These are phyloP conservation scores for Rosa multiflora DNA, from an alignment of 306 rosid species.

Conservation along the genomic window DNA sequence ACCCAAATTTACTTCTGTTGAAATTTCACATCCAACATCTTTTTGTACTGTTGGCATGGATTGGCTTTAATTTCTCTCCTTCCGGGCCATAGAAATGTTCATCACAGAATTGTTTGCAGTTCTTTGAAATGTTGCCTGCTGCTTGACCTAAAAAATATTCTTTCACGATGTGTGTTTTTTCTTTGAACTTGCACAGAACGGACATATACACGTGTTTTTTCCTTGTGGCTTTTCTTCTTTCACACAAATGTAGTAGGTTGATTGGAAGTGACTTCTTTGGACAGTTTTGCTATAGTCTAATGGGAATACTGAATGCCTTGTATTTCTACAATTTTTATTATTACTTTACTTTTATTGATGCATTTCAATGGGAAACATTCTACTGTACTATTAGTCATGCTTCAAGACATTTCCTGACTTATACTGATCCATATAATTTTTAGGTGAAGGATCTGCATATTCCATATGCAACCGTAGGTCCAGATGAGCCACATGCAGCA, in stretches of 20 bases:
- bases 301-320: not conserved
- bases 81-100: not conserved
- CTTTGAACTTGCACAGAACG: too few relatives aligned
- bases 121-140: not conserved
- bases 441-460: conserved; percentile 43
- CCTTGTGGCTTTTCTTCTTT: not conserved
- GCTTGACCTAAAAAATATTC: not conserved
- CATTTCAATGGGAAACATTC: not conserved
- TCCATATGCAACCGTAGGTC: conserved; percentile 76
- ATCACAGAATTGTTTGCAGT: not conserved
- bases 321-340: not conserved
- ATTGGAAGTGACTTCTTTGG: not conserved
- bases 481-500: conserved; percentile 97
- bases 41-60: not conserved
- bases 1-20: conserved; percentile 16
- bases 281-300: not conserved
- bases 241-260: not conserved
- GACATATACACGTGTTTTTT: too few relatives aligned
- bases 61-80: not conserved
- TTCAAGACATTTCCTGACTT: conserved; percentile 10
- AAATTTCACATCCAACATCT: not conserved
- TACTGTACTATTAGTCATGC: not conserved
- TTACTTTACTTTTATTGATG: not conserved
- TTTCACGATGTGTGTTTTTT: not conserved
- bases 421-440: conserved; percentile 16